phyloP scores from a whole-genome alignment of 352 stramenopile genomes.

The Pythium plurisporium region DNA sequence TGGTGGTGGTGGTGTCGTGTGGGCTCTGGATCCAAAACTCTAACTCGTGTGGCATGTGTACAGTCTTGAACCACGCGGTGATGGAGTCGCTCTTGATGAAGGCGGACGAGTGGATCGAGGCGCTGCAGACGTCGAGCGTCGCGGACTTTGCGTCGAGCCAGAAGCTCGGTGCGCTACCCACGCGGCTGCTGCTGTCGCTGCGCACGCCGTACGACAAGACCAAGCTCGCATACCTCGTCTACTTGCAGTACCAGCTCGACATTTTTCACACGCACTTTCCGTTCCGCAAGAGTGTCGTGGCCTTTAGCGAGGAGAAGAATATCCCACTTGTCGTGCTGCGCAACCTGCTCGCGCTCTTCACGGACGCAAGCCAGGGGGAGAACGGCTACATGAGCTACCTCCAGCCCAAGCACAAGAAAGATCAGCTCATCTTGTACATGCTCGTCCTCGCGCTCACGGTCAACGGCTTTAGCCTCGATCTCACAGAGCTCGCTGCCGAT shows the following conservation, averaged over 20 bases:
- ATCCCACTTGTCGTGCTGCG: constrained; percentile 69
- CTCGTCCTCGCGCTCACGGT: constrained; percentile 70
- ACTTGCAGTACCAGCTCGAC: constrained; percentile 67
- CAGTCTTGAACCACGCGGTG: constrained; percentile 60
- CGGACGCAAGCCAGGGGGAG: constrained; percentile 46
- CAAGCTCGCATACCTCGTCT: constrained; percentile 67
- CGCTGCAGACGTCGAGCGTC: constrained; percentile 46
- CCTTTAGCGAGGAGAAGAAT: constrained; percentile 71
- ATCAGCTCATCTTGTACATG: constrained; percentile 78
- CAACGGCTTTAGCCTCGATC: constrained; percentile 70
- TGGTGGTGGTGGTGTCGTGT: too few species aligned
- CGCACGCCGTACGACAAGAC: constrained; percentile 63
- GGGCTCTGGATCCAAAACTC: too few species aligned
- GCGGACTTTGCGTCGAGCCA: constrained; percentile 48
- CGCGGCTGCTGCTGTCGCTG: constrained; percentile 64
- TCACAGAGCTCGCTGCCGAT: constrained; percentile 61
- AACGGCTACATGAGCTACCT: constrained; percentile 62
- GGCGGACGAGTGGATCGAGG: constrained; percentile 66
- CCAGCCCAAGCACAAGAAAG: constrained; percentile 73
- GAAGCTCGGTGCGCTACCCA: constrained; percentile 44
- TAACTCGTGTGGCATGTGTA: too few species aligned
- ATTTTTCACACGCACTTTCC: constrained; percentile 62
- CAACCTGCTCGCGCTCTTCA: constrained; percentile 68
- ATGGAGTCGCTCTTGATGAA: constrained; percentile 79
- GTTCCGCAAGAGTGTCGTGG: constrained; percentile 53